phyloP scores from a whole-genome alignment of 805 yeast genomes.

The Babjeviella inositovora region DNA sequence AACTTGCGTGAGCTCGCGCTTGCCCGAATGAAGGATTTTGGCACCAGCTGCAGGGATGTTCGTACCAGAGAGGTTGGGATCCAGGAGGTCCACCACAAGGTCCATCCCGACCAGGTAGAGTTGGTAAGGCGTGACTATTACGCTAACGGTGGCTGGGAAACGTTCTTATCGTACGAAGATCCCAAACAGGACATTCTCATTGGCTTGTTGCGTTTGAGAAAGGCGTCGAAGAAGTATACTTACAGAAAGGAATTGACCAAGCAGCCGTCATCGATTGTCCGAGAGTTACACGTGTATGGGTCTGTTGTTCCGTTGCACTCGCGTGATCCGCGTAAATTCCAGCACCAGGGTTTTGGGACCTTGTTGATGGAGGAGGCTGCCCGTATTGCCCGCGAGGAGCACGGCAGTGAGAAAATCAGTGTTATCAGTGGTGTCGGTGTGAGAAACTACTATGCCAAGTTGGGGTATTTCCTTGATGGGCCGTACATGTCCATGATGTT shows the following conservation, averaged over 20 bases:
- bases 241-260: conserved; percentile 74
- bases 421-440: conserved; percentile 98
- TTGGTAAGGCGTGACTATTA: conserved; percentile 87
- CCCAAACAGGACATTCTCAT: conserved; percentile 92
- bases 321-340: conserved; percentile 94
- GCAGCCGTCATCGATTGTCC: conserved; percentile 85
- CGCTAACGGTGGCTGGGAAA: conserved; percentile 99
- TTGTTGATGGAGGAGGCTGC: conserved; percentile 97
- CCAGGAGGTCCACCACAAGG: conserved; percentile 95
- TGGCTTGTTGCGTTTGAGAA: conserved; percentile 77
- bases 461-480: conserved; percentile 88
- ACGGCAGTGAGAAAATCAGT: conserved; percentile 79
- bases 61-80: conserved; percentile 98
- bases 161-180: conserved; percentile 89
- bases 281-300: conserved; percentile 95
- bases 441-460: conserved; percentile 81
- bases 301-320: conserved; percentile 94
- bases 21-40: conserved; percentile 96
- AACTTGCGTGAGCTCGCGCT: conserved; percentile 88
- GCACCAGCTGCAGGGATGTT: conserved; percentile 89
- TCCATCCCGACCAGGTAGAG: conserved; percentile 94
- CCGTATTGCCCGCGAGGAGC: conserved; percentile 88
- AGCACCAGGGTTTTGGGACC: conserved; percentile 98
- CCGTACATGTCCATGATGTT: conserved; percentile 97
- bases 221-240: conserved; percentile 79